A percentile compares a stretch with the other conserved stretches of the same genome.
These are phyloP conservation scores for Backusella sp. DNA, from an alignment of 192 early-diverging fungal genomes.

Conservation along the genomic window DNA sequence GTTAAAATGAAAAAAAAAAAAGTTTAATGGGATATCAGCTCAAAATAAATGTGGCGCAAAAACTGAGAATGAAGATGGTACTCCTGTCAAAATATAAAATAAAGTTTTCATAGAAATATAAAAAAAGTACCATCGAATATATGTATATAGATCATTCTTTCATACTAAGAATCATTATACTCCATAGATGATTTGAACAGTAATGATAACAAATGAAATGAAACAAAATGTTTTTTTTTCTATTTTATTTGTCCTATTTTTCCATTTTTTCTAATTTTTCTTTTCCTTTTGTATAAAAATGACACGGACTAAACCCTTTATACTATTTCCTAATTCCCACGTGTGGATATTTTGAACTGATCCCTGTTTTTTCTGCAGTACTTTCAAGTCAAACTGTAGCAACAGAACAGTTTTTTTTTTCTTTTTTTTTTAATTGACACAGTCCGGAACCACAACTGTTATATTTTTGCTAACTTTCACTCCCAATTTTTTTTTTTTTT, in stretches of 20 bases:
- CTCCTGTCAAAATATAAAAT: not conserved
- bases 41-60: not conserved
- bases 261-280: not conserved
- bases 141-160: not conserved
- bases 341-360: not conserved
- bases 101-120: not conserved
- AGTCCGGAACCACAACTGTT: not conserved
- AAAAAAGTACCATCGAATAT: not conserved
- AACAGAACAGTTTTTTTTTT: not conserved
- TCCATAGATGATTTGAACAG: not conserved
- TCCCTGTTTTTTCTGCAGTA: not conserved
- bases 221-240: not conserved
- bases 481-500: too few species aligned
- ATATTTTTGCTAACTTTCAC: too few species aligned
- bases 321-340: not conserved
- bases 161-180: not conserved
- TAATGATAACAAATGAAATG: not conserved
- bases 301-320: not conserved
- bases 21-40: not conserved
- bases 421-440: not conserved
- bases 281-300: constrained; percentile 4
- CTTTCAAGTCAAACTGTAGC: not conserved
- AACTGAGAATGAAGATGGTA: too few species aligned
- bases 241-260: not conserved
- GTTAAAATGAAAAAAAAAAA: not conserved